phyloP scores from a whole-genome alignment of 495 filamentous ascomycete genomes.

The Aspergillus nidulans region DNA sequence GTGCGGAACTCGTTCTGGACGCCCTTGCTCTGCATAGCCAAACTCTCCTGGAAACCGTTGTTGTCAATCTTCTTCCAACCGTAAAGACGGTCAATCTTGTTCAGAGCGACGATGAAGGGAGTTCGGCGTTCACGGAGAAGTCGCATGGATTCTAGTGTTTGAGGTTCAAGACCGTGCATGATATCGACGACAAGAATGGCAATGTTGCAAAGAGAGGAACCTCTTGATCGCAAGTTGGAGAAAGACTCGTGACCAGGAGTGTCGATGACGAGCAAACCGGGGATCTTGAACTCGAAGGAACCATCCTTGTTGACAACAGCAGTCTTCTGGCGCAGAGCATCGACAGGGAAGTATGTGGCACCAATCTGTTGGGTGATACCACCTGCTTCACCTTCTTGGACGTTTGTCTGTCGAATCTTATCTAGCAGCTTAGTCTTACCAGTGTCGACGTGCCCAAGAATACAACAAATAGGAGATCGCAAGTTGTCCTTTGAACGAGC shows the following conservation, averaged over 20 bases:
- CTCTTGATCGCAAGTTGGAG: slow-evolving; percentile 92
- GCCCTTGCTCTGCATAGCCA: slow-evolving; percentile 84
- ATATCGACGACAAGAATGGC: slow-evolving; percentile 99
- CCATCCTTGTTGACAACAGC: slow-evolving; percentile 86
- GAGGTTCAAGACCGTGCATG: slow-evolving; percentile 98
- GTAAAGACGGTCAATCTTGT: slow-evolving; percentile 99
- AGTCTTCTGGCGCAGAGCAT: slow-evolving; percentile 88
- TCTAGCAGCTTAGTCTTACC: slow-evolving; percentile 98
- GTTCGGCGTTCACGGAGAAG: slow-evolving; percentile 90
- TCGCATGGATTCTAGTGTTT: slow-evolving; percentile 96
- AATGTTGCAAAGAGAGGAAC: slow-evolving; percentile 98
- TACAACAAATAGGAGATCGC: slow-evolving; percentile 98
- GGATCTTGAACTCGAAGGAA: slow-evolving; percentile 94
- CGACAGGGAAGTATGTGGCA: slow-evolving; percentile 98
- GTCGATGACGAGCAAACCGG: slow-evolving; percentile 95
- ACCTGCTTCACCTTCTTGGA: slow-evolving; percentile 98
- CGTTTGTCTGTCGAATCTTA: slow-evolving; percentile 98
- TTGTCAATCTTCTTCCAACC: slow-evolving; percentile 97
- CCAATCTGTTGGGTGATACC: slow-evolving; percentile 99
- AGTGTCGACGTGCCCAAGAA: slow-evolving; percentile 99
- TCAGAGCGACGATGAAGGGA: slow-evolving; percentile 97
- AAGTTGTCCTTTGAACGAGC: slow-evolving; percentile 92
- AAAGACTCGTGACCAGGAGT: slow-evolving; percentile 99
- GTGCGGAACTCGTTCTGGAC: slow-evolving; percentile 94
- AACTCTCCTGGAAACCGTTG: slow-evolving; percentile 93